phyloP scores from a whole-genome alignment of 1,139 yeast genomes.

The Nakaseomyces kungkrabaensis region DNA sequence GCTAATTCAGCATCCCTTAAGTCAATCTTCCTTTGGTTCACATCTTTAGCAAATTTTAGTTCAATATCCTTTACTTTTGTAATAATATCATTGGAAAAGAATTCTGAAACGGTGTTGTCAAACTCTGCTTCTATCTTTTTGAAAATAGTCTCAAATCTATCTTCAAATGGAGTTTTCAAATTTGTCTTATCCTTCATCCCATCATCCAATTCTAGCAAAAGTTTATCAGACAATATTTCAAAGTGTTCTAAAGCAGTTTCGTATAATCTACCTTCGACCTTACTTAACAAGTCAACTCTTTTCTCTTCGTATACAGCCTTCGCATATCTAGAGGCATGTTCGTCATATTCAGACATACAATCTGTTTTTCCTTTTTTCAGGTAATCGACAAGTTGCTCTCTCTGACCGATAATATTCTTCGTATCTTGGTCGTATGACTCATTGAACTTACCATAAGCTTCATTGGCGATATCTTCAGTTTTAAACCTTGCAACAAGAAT shows the following conservation, averaged over 20 bases:
- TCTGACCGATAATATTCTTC: slow-evolving; percentile 23
- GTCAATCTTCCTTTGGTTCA: slow-evolving; percentile 10
- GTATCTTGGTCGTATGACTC: slow-evolving; percentile 15
- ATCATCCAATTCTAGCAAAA: slow-evolving; percentile 7
- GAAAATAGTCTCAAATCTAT: slow-evolving; percentile 13
- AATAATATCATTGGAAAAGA: slow-evolving; percentile 1
- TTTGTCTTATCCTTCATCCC: slow-evolving; percentile 9
- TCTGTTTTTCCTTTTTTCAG: slow-evolving; percentile 36
- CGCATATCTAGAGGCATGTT: slow-evolving; percentile 64
- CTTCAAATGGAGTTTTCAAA: slow-evolving; percentile 15
- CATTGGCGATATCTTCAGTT: slow-evolving; percentile 71
- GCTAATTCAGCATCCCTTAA: slow-evolving; percentile 20
- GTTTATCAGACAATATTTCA: slow-evolving; percentile 3
- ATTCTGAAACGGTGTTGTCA: slow-evolving; percentile 1
- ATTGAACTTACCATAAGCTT: slow-evolving; percentile 22
- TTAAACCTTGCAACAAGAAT: slow-evolving; percentile 87
- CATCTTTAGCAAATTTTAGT: not conserved
- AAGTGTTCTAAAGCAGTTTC: slow-evolving; percentile 21
- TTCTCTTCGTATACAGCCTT: slow-evolving; percentile 56
- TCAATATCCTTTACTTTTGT: slow-evolving; percentile 4
- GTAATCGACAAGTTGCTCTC: slow-evolving; percentile 34
- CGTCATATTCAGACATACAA: slow-evolving; percentile 49
- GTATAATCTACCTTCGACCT: slow-evolving; percentile 36
- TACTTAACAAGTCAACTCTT: slow-evolving; percentile 38
- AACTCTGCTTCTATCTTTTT: slow-evolving; percentile 7